Conservation (phyloP, 116 monocot species). For the Zostera marina region DNA sequence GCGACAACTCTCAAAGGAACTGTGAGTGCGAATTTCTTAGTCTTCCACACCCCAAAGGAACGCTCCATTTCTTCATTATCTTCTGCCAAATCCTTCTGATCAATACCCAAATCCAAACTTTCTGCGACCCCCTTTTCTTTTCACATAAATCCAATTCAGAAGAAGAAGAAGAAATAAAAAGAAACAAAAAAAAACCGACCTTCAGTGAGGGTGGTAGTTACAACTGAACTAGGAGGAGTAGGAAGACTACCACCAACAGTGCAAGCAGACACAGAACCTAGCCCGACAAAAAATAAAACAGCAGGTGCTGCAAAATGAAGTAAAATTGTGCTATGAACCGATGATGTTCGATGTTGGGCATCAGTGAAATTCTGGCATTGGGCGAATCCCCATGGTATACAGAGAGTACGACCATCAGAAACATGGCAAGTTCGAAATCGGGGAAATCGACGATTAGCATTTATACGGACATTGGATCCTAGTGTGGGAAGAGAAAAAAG, state of each 20-base stretch:
- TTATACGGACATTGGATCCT: not conserved
- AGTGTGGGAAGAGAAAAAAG: not conserved
- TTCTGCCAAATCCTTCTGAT: conserved; percentile 1
- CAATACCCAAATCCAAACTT: conserved; percentile 5
- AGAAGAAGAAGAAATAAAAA: not conserved
- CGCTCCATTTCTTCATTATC: conserved; percentile 40
- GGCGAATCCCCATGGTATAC: not conserved
- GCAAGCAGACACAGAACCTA: conserved; percentile 4
- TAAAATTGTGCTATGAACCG: not conserved
- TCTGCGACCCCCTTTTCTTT: not conserved
- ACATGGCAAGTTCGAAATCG: not conserved
- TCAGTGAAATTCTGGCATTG: not conserved
- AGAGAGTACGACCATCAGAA: not conserved
- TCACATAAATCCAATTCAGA: not conserved
- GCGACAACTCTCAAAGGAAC: conserved; percentile 79
- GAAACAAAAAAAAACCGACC: not conserved
- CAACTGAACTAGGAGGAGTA: not conserved
- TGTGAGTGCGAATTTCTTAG: conserved; percentile 62
- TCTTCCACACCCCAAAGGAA: conserved; percentile 66
- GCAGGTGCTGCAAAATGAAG: conserved; percentile 6
- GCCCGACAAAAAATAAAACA: conserved; percentile 9
- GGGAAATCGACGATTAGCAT: not conserved
- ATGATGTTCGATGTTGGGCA: not conserved
- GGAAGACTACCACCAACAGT: not conserved
- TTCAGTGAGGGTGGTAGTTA: not conserved